Conservation (phyloP, 352 stramenopile genomes). For the Saprolegnia diclina region DNA sequence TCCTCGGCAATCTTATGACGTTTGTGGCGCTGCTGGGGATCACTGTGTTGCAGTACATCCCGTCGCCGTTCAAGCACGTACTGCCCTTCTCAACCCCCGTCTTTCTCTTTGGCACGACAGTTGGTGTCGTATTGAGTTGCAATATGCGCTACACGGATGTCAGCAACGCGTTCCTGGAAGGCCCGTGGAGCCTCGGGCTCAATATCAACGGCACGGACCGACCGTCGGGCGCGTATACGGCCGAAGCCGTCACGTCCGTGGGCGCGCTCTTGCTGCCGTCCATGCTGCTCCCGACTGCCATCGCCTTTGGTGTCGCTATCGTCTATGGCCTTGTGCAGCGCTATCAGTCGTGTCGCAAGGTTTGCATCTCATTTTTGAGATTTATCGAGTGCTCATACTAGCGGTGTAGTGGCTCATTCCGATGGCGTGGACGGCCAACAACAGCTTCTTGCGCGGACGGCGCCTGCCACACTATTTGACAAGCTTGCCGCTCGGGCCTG, state of each 20-base stretch:
- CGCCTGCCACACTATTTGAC: not conserved
- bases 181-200: not conserved
- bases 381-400: not conserved
- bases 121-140: not conserved
- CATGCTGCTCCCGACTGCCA: not conserved
- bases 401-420: not conserved
- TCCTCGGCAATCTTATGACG: not conserved
- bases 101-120: not conserved
- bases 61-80: not conserved
- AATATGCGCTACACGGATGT: not conserved
- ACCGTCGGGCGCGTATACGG: not conserved
- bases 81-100: conserved; percentile 11
- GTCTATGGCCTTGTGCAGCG: not conserved
- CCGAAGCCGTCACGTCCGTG: not conserved
- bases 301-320: not conserved
- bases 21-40: conserved; percentile 1
- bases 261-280: not conserved
- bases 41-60: not conserved
- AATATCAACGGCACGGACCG: not conserved
- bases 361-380: not conserved
- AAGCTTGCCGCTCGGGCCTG: not conserved
- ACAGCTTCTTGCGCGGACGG: conserved; percentile 1
- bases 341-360: not conserved
- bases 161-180: not conserved
- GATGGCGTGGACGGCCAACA: not conserved